These are phyloP conservation scores for Houttuynia cordata DNA, from an alignment of 164 flowering plant species.

Conservation along the genomic window DNA sequence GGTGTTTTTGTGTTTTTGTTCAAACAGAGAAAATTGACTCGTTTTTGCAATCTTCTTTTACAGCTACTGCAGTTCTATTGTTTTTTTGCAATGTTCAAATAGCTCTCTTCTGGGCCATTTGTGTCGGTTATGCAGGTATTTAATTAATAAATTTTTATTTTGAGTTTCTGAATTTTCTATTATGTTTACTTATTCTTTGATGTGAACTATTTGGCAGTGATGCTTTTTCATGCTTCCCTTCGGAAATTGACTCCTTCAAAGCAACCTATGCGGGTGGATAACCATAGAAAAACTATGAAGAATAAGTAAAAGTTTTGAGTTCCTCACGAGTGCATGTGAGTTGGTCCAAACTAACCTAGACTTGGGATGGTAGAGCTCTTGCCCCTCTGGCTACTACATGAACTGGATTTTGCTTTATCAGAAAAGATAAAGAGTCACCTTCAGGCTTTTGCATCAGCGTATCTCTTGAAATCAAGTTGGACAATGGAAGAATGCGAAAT, in stretches of 20 bases:
- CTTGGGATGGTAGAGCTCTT: not conserved
- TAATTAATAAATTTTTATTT: not conserved
- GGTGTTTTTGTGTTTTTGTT: not conserved
- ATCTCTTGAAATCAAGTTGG: too few species aligned
- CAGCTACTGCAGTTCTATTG: slow-evolving; percentile 58
- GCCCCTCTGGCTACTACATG: not conserved
- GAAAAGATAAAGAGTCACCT: not conserved
- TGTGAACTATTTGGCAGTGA: slow-evolving; percentile 18
- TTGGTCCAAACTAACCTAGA: not conserved
- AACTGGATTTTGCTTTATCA: not conserved
- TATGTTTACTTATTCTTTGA: not conserved
- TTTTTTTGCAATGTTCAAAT: slow-evolving; percentile 55
- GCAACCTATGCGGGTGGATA: slow-evolving; percentile 17
- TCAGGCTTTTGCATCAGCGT: too few species aligned
- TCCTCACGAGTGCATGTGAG: not conserved
- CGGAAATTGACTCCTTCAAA: slow-evolving; percentile 58
- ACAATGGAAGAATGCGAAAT: too few species aligned
- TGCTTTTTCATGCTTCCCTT: slow-evolving; percentile 54
- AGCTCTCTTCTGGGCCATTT: slow-evolving; percentile 55
- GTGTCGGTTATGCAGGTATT: slow-evolving; percentile 57
- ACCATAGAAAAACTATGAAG: slow-evolving; percentile 12
- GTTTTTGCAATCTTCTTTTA: slow-evolving; percentile 10
- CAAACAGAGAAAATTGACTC: not conserved
- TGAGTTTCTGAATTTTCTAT: not conserved
- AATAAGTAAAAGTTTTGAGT: slow-evolving; percentile 1